Conservation (phyloP, 2,329 filamentous ascomycete species). For the Aspergillus latus region DNA sequence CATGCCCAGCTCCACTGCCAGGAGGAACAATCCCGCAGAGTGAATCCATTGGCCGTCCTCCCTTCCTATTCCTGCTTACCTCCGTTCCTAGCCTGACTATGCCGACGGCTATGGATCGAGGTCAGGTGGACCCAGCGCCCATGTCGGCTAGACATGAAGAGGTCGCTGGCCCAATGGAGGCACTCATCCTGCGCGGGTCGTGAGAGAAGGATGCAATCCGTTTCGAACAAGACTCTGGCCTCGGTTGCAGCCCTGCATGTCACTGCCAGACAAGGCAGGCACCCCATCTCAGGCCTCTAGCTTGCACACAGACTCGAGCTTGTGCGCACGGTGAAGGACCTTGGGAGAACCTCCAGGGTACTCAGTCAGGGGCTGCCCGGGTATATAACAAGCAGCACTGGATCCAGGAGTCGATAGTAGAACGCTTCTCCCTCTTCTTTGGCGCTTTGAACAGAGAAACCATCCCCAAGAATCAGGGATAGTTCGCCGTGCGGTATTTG, state of each 20-base stretch:
- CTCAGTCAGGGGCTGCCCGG: not conserved
- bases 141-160: not conserved
- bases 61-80: not conserved
- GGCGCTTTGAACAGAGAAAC: not conserved
- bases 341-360: constrained; percentile 9
- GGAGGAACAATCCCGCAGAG: not conserved
- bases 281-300: not conserved
- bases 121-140: constrained; percentile 1
- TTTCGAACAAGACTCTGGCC: not conserved
- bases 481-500: not conserved
- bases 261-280: not conserved
- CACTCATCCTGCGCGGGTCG: not conserved
- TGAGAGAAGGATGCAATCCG: not conserved
- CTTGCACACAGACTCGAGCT: not conserved
- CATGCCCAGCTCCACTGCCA: constrained; percentile 4
- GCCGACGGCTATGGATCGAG: not conserved
- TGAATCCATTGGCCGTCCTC: not conserved
- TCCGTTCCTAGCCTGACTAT: not conserved
- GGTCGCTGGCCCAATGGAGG: not conserved
- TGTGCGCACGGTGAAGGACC: not conserved
- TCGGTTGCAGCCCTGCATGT: not conserved
- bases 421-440: not conserved
- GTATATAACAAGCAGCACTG: constrained; percentile 5
- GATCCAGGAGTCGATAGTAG: not conserved
- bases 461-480: not conserved